Evolutionary conservation across 768 basidiomycete species (phyloP).

Genomic region (Termitomyces sp.): DNA sequence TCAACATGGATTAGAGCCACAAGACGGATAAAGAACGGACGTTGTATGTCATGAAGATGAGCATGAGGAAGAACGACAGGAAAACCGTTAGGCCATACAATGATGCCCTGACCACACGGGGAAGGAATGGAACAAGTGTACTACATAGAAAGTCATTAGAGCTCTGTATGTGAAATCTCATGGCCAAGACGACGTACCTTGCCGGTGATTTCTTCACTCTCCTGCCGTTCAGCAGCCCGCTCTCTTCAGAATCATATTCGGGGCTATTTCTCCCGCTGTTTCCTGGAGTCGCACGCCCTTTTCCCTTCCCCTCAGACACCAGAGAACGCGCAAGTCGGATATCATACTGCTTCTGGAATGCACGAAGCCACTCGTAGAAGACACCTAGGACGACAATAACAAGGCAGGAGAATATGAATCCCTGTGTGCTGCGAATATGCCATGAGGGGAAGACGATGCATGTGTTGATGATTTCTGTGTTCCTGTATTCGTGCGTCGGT

Average conservation of each 20-base stretch:
- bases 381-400: constrained; percentile 66
- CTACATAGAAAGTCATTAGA: constrained; percentile 28
- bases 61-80: constrained; percentile 89
- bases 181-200: constrained; percentile 40
- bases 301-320: constrained; percentile 45
- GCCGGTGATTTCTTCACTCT: constrained; percentile 32
- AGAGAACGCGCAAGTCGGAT: constrained; percentile 51
- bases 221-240: constrained; percentile 51
- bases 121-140: constrained; percentile 45
- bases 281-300: constrained; percentile 29
- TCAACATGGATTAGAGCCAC: not conserved
- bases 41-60: constrained; percentile 97
- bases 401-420: constrained; percentile 65
- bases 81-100: constrained; percentile 78
- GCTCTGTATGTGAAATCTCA: not conserved
- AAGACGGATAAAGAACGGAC: constrained; percentile 41
- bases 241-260: constrained; percentile 42
- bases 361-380: constrained; percentile 79
- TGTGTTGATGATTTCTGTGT: constrained; percentile 75
- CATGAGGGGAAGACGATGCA: constrained; percentile 80
- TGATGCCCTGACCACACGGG: constrained; percentile 58
- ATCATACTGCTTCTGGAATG: constrained; percentile 60
- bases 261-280: constrained; percentile 25
- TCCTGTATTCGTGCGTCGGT: constrained; percentile 40
- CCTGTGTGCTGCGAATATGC: constrained; percentile 60